Evolutionary conservation across 2,329 filamentous ascomycete genomes (phyloP).

Genomic region (Bipolaris gigantea): DNA sequence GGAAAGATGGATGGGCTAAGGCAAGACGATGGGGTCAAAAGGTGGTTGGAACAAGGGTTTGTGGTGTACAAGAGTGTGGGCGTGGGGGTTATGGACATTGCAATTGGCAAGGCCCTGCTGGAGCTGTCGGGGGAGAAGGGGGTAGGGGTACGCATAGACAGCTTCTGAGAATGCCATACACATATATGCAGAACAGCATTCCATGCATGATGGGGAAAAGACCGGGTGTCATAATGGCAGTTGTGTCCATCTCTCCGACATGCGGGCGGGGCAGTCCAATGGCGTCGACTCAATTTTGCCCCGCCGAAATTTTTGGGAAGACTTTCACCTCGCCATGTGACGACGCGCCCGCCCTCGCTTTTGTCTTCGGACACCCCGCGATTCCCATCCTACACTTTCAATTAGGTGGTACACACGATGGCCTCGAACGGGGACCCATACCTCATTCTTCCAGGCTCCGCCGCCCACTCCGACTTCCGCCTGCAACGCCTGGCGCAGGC

Average conservation of each 20-base stretch:
- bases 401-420: conserved; percentile 28
- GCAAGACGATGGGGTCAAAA: neutral
- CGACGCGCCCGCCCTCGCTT: conserved; percentile 10
- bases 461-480: conserved; percentile 59
- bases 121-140: conserved; percentile 19
- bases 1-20: conserved; percentile 7
- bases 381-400: conserved; percentile 11
- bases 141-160: conserved; percentile 12
- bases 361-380: conserved; percentile 24
- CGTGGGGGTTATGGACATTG: conserved; percentile 55
- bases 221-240: neutral
- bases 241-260: neutral
- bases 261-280: neutral
- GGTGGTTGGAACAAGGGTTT: conserved; percentile 40
- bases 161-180: conserved; percentile 10
- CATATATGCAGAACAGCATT: neutral
- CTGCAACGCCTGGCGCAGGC: conserved; percentile 50
- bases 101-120: conserved; percentile 40
- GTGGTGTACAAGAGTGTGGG: conserved; percentile 57
- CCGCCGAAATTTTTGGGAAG: conserved; percentile 19
- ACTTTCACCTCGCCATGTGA: conserved; percentile 14
- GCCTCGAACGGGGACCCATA: conserved; percentile 42
- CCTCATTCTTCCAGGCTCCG: conserved; percentile 54
- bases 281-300: conserved; percentile 1
- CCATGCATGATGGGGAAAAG: neutral